Evolutionary conservation across 2,329 filamentous ascomycete genomes (phyloP).

Genomic region (Penicillium rolfsii): DNA sequence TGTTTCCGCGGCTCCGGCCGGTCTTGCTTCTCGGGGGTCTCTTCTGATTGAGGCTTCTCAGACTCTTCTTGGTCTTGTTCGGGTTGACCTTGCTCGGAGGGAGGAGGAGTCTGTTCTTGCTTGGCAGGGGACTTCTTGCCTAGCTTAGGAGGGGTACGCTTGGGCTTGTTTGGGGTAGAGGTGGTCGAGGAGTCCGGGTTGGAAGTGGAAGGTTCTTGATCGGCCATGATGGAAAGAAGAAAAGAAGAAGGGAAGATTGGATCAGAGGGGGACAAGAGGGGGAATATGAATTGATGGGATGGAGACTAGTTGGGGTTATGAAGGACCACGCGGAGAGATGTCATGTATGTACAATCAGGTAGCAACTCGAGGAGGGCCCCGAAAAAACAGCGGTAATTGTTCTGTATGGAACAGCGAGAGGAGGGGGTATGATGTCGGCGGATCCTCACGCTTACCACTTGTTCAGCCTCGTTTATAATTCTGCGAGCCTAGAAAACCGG

Average conservation of each 20-base stretch:
- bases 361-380: neutral
- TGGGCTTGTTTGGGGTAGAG: constrained; percentile 32
- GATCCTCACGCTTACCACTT: constrained; percentile 8
- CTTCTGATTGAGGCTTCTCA: neutral
- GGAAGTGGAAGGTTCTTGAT: constrained; percentile 31
- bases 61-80: constrained; percentile 17
- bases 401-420: constrained; percentile 5
- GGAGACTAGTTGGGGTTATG: constrained; percentile 20
- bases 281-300: constrained; percentile 31
- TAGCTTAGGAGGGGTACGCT: constrained; percentile 35
- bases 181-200: constrained; percentile 23
- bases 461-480: constrained; percentile 27
- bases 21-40: neutral
- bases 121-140: constrained; percentile 35
- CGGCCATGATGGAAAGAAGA: constrained; percentile 36
- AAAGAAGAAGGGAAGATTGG: constrained; percentile 24
- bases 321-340: constrained; percentile 26
- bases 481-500: constrained; percentile 22
- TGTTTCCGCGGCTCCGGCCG: constrained; percentile 15
- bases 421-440: constrained; percentile 23
- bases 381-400: constrained; percentile 14
- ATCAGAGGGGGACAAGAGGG: constrained; percentile 1
- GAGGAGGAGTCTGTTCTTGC: constrained; percentile 32
- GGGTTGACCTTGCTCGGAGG: constrained; percentile 28
- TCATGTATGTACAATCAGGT: neutral